These are phyloP conservation scores for Fagopyrum esculentum DNA, from an alignment of 148 eudicot species.

Conservation along the genomic window DNA sequence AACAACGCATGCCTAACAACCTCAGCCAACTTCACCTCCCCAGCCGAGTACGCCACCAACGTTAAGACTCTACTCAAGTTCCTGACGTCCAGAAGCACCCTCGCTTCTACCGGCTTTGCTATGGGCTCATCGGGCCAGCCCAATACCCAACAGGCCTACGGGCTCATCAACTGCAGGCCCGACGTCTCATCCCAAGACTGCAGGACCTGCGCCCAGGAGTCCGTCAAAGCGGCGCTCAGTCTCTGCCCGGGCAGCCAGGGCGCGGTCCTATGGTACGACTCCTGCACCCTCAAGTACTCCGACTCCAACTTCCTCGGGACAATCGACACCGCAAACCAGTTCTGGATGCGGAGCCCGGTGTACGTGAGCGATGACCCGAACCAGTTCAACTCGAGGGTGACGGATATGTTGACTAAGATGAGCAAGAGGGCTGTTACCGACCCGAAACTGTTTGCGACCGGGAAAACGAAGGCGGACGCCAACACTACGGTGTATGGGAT, in stretches of 20 bases:
- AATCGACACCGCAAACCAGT: constrained; percentile 15
- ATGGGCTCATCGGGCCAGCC: constrained; percentile 1
- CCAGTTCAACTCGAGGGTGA: constrained; percentile 19
- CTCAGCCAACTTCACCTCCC: neutral
- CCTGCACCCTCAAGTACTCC: constrained; percentile 33
- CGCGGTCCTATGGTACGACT: constrained; percentile 38
- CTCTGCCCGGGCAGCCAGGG: constrained; percentile 28
- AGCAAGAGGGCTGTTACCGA: constrained; percentile 9
- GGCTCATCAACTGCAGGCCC: constrained; percentile 35
- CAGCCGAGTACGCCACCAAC: neutral
- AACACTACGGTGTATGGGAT: constrained; percentile 27
- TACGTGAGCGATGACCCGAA: constrained; percentile 15
- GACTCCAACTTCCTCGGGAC: constrained; percentile 25
- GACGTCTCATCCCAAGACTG: constrained; percentile 26
- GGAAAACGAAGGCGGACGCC: constrained; percentile 18
- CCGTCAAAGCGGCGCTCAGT: constrained; percentile 14
- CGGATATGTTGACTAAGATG: constrained; percentile 20
- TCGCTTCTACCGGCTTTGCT: neutral
- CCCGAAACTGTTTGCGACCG: constrained; percentile 15
- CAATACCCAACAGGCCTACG: constrained; percentile 19
- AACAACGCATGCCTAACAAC: neutral
- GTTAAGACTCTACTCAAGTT: neutral
- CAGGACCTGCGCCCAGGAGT: constrained; percentile 22
- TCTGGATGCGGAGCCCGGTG: constrained; percentile 15
- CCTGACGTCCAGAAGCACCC: constrained; percentile 3